Conservation (phyloP, 768 basidiomycete species). For the Termitomyces sp. region DNA sequence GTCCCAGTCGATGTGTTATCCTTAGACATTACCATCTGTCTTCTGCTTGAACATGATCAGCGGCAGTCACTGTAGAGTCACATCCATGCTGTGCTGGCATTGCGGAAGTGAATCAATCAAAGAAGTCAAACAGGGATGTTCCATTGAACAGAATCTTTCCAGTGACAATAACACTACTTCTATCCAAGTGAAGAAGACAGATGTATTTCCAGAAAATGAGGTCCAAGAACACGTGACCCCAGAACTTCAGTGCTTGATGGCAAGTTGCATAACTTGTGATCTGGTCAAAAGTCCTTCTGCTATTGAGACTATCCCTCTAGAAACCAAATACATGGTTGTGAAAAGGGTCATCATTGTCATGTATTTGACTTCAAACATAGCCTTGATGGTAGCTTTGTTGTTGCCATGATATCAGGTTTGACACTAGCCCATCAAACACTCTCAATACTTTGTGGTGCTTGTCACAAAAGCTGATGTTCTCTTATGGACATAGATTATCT, state of each 20-base stretch:
- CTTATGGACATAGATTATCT: neutral
- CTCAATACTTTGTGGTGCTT: neutral
- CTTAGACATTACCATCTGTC: too few relatives aligned
- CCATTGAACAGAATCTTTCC: neutral
- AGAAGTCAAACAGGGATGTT: neutral
- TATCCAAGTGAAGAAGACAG: neutral
- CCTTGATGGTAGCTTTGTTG: neutral
- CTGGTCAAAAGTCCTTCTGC: neutral
- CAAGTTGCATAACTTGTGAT: neutral
- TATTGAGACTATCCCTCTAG: neutral
- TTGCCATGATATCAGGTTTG: neutral
- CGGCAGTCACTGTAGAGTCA: neutral
- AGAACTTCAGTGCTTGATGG: neutral
- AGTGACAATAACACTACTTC: neutral
- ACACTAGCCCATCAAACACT: neutral
- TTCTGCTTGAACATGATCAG: neutral
- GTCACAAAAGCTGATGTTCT: neutral
- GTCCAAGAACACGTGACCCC: neutral
- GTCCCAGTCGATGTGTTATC: too few relatives aligned
- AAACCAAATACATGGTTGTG: neutral
- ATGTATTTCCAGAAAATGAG: neutral
- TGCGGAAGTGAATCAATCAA: neutral
- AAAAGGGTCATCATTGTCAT: neutral
- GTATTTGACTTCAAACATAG: neutral
- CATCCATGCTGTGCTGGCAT: neutral